phyloP scores from a whole-genome alignment of 257 asterid genomes.

The Penstemon eatonii region DNA sequence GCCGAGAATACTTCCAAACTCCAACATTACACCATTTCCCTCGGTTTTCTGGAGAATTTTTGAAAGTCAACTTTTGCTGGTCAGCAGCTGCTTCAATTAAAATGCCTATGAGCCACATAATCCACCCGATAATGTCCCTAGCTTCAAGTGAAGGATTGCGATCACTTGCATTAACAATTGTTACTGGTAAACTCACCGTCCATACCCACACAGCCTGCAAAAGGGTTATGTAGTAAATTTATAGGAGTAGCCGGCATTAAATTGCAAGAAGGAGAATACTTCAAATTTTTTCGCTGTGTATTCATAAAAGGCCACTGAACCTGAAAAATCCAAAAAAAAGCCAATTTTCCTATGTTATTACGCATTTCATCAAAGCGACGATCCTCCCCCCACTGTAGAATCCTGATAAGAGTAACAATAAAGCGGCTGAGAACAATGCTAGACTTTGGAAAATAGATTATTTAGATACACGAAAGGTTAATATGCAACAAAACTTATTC shows the following conservation, averaged over 20 bases:
- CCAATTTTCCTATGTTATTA: conserved; percentile 68
- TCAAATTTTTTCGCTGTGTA: not conserved
- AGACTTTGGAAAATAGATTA: not conserved
- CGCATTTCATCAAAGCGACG: conserved; percentile 91
- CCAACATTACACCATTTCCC: conserved; percentile 90
- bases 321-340: conserved; percentile 87
- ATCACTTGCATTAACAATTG: conserved; percentile 78
- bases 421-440: conserved; percentile 9
- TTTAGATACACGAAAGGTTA: not conserved
- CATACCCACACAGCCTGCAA: conserved; percentile 96
- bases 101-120: conserved; percentile 71
- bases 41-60: conserved; percentile 65
- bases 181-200: conserved; percentile 95
- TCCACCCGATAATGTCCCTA: conserved; percentile 79
- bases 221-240: not conserved
- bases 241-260: not conserved
- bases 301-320: conserved; percentile 32
- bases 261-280: not conserved
- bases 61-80: conserved; percentile 78
- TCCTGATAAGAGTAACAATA: conserved; percentile 45
- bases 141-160: conserved; percentile 64
- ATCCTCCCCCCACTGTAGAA: conserved; percentile 95
- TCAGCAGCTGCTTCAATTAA: conserved; percentile 78
- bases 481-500: not conserved
- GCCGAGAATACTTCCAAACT: conserved; percentile 93